A percentile compares a stretch with the other conserved stretches of the same genome.
Conservation (phyloP, 2,329 filamentous ascomycete genomes). For the Diplodia seriata region DNA sequence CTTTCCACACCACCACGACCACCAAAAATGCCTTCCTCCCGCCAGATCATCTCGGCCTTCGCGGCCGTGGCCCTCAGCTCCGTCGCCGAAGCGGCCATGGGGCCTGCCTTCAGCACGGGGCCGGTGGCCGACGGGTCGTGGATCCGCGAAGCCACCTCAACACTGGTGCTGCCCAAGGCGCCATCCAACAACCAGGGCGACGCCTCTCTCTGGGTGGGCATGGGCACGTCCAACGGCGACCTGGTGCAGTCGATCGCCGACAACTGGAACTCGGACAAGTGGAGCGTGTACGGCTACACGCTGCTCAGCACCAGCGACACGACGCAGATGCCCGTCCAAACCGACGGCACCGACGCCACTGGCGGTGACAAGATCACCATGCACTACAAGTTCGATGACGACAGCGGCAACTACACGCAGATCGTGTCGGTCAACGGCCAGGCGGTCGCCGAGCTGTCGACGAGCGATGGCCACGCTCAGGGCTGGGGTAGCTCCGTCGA, state of each 20-base stretch:
- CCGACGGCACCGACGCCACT: conserved; percentile 38
- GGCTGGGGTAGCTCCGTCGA: conserved; percentile 56
- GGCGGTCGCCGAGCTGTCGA: conserved; percentile 54
- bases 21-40: conserved; percentile 35
- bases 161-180: conserved; percentile 51
- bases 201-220: conserved; percentile 58
- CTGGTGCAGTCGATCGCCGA: conserved; percentile 56
- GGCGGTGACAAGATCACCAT: conserved; percentile 50
- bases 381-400: conserved; percentile 53
- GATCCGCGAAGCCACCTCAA: conserved; percentile 56
- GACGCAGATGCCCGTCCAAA: conserved; percentile 47
- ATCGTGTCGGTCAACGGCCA: conserved; percentile 48
- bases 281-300: conserved; percentile 55
- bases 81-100: conserved; percentile 37
- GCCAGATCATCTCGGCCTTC: conserved; percentile 33
- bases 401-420: conserved; percentile 52
- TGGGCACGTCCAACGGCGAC: conserved; percentile 59
- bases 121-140: conserved; percentile 51
- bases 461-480: conserved; percentile 51
- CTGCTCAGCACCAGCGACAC: conserved; percentile 45
- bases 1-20: neutral
- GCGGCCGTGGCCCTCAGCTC: conserved; percentile 34
- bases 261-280: conserved; percentile 41
- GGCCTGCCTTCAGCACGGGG: conserved; percentile 48
- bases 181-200: conserved; percentile 48